Percentiles rank a stretch among this genome's conserved stretches.
These are phyloP conservation scores for Stephania japonica DNA, from an alignment of 164 flowering plant species.

Conservation along the genomic window DNA sequence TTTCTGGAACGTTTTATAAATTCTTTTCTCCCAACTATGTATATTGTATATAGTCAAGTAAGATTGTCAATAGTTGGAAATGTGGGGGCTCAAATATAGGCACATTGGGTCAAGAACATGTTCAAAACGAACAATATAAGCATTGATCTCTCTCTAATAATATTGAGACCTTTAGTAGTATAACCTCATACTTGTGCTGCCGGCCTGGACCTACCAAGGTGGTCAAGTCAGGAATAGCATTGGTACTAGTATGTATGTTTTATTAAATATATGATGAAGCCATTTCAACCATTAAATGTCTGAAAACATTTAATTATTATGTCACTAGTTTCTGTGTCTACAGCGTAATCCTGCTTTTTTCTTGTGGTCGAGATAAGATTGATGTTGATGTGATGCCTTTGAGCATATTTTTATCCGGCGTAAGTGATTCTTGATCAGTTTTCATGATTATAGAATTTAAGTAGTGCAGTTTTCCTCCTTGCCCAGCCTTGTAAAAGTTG, in stretches of 20 bases:
- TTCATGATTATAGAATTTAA: background rate
- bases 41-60: background rate
- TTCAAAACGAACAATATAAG: too few relatives aligned
- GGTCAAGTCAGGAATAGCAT: too few relatives aligned
- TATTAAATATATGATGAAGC: background rate
- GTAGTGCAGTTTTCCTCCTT: background rate
- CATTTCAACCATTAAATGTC: background rate
- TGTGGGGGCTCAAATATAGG: too few relatives aligned
- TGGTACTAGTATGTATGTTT: too few relatives aligned
- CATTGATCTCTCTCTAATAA: too few relatives aligned
- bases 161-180: too few relatives aligned
- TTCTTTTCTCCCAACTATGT: background rate
- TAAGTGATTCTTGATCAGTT: background rate
- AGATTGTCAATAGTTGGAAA: too few relatives aligned
- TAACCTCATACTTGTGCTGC: too few relatives aligned
- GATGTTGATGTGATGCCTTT: background rate
- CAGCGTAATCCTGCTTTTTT: background rate
- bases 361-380: background rate
- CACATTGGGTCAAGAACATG: too few relatives aligned
- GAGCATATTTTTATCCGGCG: background rate
- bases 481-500: background rate
- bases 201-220: too few relatives aligned
- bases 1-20: background rate
- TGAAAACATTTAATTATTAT: background rate
- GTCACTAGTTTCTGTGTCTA: background rate